phyloP scores from a whole-genome alignment of 2,329 filamentous ascomycete species.

The Thielaviopsis punctulata region DNA sequence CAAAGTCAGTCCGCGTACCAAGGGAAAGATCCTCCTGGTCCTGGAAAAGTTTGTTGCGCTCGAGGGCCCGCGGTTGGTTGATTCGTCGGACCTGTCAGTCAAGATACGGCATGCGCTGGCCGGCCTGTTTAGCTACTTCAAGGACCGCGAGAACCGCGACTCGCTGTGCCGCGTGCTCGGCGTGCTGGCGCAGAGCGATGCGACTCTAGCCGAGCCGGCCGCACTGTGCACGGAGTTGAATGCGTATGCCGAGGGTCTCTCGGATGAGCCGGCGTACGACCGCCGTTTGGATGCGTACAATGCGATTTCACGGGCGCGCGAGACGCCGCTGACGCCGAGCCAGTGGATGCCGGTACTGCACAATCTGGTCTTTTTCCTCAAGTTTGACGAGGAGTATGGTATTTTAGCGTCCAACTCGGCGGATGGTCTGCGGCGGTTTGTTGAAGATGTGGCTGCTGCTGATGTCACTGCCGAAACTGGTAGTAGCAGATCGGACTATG shows the following conservation, averaged over 20 bases:
- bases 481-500: slow-evolving; percentile 30
- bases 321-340: slow-evolving; percentile 40
- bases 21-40: slow-evolving; percentile 63
- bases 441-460: slow-evolving; percentile 40
- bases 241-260: slow-evolving; percentile 49
- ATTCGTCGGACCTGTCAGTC: slow-evolving; percentile 9
- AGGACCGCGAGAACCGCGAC: slow-evolving; percentile 58
- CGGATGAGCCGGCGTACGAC: slow-evolving; percentile 83
- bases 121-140: slow-evolving; percentile 79
- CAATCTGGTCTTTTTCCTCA: slow-evolving; percentile 78
- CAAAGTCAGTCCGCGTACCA: slow-evolving; percentile 65
- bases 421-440: slow-evolving; percentile 60
- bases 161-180: slow-evolving; percentile 56
- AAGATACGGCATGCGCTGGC: slow-evolving; percentile 44
- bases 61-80: slow-evolving; percentile 26
- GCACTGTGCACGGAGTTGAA: slow-evolving; percentile 64
- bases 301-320: slow-evolving; percentile 46
- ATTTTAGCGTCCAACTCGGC: slow-evolving; percentile 68
- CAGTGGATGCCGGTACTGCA: slow-evolving; percentile 82
- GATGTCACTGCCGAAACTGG: slow-evolving; percentile 22
- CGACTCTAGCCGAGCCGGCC: slow-evolving; percentile 44
- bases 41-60: slow-evolving; percentile 64
- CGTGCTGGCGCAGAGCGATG: slow-evolving; percentile 49
- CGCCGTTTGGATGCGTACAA: slow-evolving; percentile 62
- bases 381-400: slow-evolving; percentile 72